A percentile compares a stretch with the other conserved stretches of the same genome.
Evolutionary conservation across 2,329 filamentous ascomycete genomes (phyloP).

Genomic region (Trichoderma afroharzianum): DNA sequence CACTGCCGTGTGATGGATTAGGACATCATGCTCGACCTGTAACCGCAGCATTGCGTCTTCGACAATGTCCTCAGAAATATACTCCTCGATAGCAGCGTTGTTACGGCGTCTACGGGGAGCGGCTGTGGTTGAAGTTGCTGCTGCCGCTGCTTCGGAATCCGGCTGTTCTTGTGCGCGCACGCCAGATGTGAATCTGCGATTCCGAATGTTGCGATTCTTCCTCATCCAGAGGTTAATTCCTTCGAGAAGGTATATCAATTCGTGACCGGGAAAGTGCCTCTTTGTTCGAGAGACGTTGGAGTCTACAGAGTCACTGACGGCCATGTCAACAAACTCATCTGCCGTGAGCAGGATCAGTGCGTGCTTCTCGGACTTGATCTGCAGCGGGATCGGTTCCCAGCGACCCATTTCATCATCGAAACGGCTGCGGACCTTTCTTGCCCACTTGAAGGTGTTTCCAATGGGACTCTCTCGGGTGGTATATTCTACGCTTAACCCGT

Average conservation of each 20-base stretch:
- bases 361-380: conserved; percentile 55
- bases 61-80: conserved; percentile 63
- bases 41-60: conserved; percentile 69
- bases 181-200: conserved; percentile 63
- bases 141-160: conserved; percentile 21
- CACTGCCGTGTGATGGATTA: conserved; percentile 66
- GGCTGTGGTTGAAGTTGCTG: conserved; percentile 15
- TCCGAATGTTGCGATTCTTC: conserved; percentile 64
- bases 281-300: conserved; percentile 56
- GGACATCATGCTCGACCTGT: conserved; percentile 62
- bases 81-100: conserved; percentile 37
- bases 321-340: conserved; percentile 62
- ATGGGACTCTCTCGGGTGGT: conserved; percentile 44
- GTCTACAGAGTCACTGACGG: conserved; percentile 51
- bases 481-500: conserved; percentile 46
- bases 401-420: conserved; percentile 59
- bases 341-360: conserved; percentile 60
- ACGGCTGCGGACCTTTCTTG: conserved; percentile 60
- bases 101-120: conserved; percentile 37
- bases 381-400: conserved; percentile 60
- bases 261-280: conserved; percentile 48
- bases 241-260: conserved; percentile 68
- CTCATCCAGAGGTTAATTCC: conserved; percentile 63
- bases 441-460: conserved; percentile 61
- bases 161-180: conserved; percentile 48